Percentiles rank a stretch among this genome's conserved stretches.
phyloP scores from a whole-genome alignment of 371 early-diverging fungal genomes.

The Paraphysoderma sedebokerense region DNA sequence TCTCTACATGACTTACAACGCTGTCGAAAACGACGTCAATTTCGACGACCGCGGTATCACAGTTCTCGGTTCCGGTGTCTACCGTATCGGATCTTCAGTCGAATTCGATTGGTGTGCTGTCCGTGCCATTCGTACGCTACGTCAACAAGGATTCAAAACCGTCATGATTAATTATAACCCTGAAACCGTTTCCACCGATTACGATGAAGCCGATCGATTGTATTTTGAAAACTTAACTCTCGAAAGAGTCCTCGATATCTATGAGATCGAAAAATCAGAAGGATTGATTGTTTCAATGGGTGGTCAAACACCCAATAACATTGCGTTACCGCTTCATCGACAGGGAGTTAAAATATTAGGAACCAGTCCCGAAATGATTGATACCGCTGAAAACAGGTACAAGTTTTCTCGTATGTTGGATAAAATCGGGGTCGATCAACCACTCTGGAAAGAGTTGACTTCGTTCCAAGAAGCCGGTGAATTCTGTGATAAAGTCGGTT shows the following conservation, averaged over 20 bases:
- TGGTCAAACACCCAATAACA: constrained; percentile 93
- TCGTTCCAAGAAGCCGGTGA: constrained; percentile 57
- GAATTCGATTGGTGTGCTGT: constrained; percentile 97
- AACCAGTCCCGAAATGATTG: constrained; percentile 84
- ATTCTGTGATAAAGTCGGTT: constrained; percentile 73
- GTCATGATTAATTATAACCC: constrained; percentile 96
- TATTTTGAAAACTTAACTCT: constrained; percentile 85
- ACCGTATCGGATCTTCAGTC: constrained; percentile 91
- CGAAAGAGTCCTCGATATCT: constrained; percentile 86
- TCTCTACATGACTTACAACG: constrained; percentile 90
- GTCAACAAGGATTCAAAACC: constrained; percentile 61
- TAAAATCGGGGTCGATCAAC: constrained; percentile 87
- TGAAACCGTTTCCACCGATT: constrained; percentile 93
- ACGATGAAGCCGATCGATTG: constrained; percentile 84
- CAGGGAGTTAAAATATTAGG: constrained; percentile 77
- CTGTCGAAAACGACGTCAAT: constrained; percentile 62
- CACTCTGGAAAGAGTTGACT: constrained; percentile 82
- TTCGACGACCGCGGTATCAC: constrained; percentile 79
- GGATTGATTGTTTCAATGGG: constrained; percentile 87
- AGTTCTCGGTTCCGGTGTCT: constrained; percentile 91
- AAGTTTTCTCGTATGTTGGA: constrained; percentile 89
- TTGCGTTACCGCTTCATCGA: constrained; percentile 68
- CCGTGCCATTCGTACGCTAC: constrained; percentile 73
- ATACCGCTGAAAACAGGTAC: constrained; percentile 85
- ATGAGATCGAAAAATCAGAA: constrained; percentile 59